These are phyloP conservation scores for Erysimum cheiranthoides DNA, from an alignment of 345 rosid genomes.

Conservation along the genomic window DNA sequence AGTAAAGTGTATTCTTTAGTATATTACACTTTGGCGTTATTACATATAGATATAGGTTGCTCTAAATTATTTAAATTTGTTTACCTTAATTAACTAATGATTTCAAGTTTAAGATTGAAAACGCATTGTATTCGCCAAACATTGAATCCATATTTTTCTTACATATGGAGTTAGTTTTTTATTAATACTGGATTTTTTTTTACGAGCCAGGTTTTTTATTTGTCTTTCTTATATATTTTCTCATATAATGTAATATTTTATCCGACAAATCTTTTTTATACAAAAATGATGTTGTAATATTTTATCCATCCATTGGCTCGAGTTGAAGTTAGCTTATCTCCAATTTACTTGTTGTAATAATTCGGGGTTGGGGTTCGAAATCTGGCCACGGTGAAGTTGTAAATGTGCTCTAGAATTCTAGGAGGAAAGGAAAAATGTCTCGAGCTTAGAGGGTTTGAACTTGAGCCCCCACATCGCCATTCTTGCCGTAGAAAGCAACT, in stretches of 20 bases:
- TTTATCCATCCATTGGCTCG: neutral
- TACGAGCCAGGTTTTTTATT: neutral
- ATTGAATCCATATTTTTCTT: neutral
- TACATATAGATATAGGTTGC: neutral
- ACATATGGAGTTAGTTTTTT: neutral
- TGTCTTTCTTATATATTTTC: neutral
- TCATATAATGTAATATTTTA: neutral
- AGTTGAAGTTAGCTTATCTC: neutral
- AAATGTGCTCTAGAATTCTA: neutral
- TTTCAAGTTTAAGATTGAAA: slow-evolving; percentile 19
- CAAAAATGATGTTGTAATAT: neutral
- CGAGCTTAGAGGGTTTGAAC: too few species aligned
- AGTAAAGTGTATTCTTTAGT: slow-evolving; percentile 11
- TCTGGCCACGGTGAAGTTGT: neutral
- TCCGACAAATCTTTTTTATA: neutral
- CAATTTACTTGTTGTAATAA: neutral
- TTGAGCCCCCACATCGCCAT: too few species aligned
- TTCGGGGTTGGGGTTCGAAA: neutral
- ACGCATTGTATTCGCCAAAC: too few species aligned
- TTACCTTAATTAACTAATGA: slow-evolving; percentile 1
- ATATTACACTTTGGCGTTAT: slow-evolving; percentile 11
- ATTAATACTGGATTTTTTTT: neutral
- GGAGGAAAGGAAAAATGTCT: too few species aligned
- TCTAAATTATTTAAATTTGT: slow-evolving; percentile 1
- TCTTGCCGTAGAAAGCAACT: too few species aligned